Conservation (phyloP, 108 stramenopile genomes). For the Conticribra guillardii region DNA sequence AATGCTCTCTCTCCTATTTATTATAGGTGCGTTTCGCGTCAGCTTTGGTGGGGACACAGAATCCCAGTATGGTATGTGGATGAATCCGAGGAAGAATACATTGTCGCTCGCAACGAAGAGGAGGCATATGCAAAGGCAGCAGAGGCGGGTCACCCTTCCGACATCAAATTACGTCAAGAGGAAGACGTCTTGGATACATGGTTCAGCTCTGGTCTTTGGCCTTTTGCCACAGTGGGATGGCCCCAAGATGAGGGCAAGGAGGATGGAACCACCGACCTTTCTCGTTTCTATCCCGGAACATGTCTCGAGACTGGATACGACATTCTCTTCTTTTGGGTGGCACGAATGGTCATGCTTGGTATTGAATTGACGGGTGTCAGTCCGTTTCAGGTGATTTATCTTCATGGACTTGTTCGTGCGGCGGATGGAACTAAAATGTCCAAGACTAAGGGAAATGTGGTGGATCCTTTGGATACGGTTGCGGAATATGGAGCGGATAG, state of each 20-base stretch:
- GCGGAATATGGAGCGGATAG: conserved; percentile 93
- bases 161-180: conserved; percentile 87
- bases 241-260: conserved; percentile 71
- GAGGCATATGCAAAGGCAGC: conserved; percentile 83
- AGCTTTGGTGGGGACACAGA: conserved; percentile 98
- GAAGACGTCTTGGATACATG: conserved; percentile 97
- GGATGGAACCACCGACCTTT: conserved; percentile 65
- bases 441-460: conserved; percentile 98
- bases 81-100: conserved; percentile 73
- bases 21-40: conserved; percentile 82
- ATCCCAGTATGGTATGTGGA: conserved; percentile 95
- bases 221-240: conserved; percentile 96
- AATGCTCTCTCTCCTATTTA: too few species aligned
- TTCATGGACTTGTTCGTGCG: conserved; percentile 97
- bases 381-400: conserved; percentile 94
- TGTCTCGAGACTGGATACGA: conserved; percentile 99
- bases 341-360: conserved; percentile 99
- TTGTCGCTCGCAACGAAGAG: conserved; percentile 87
- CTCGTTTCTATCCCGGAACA: conserved; percentile 92
- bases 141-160: conserved; percentile 60
- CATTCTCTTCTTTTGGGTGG: conserved; percentile 99
- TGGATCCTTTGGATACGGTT: conserved; percentile 97
- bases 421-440: conserved; percentile 97
- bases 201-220: conserved; percentile 98
- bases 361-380: conserved; percentile 87